phyloP scores from a whole-genome alignment of 2,329 filamentous ascomycete species.

The Penicillium rolfsii region DNA sequence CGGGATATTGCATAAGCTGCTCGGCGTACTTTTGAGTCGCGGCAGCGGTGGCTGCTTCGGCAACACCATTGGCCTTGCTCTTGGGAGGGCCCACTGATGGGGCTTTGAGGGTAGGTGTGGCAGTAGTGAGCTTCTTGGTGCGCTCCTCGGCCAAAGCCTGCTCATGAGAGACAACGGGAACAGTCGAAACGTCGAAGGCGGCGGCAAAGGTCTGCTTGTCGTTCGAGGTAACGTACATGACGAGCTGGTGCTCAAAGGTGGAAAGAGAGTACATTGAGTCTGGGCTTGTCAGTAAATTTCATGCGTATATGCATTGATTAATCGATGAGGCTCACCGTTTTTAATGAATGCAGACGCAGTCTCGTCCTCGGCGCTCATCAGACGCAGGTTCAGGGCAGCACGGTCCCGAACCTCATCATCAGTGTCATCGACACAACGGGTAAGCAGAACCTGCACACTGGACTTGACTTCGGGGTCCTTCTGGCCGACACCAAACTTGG shows the following conservation, averaged over 20 bases:
- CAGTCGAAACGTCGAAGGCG: conserved; percentile 87
- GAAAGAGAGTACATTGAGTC: conserved; percentile 95
- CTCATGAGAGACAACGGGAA: conserved; percentile 92
- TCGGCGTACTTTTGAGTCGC: conserved; percentile 86
- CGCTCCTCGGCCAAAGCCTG: conserved; percentile 95
- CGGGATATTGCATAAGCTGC: conserved; percentile 84
- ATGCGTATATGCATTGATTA: not conserved
- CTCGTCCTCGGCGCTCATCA: conserved; percentile 92
- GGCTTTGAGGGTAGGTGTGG: conserved; percentile 90
- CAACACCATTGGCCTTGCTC: conserved; percentile 65
- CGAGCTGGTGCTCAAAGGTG: conserved; percentile 94
- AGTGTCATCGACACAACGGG: conserved; percentile 90
- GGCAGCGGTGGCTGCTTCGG: conserved; percentile 77
- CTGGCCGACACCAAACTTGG: conserved; percentile 96
- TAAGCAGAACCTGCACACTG: conserved; percentile 89
- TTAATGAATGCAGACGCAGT: conserved; percentile 86
- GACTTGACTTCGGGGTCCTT: conserved; percentile 96
- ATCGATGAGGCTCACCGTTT: conserved; percentile 65
- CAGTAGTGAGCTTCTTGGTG: conserved; percentile 93
- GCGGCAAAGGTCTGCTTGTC: conserved; percentile 81
- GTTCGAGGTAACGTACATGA: conserved; percentile 94
- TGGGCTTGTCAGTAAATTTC: conserved; percentile 43
- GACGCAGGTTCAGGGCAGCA: conserved; percentile 84
- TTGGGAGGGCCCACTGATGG: conserved; percentile 80
- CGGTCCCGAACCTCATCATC: conserved; percentile 98